Base-by-base conservation (phyloP, 2,329 filamentous ascomycete genomes). In the Colletotrichum neosansevieriae region DNA sequence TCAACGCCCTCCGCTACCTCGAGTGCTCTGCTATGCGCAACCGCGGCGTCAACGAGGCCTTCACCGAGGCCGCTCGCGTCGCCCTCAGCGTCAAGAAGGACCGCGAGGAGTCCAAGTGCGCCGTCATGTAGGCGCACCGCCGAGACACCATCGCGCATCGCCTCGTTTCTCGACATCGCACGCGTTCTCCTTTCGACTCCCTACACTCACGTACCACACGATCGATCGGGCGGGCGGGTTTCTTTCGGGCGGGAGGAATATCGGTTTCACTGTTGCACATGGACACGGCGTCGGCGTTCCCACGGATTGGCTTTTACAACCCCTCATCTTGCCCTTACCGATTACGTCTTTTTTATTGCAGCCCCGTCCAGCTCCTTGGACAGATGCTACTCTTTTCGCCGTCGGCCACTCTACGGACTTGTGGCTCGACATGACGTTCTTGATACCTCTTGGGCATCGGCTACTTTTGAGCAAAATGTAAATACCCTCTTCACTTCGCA, bases 1-100 rank as follows among this genome's bases (percentile, higher is more conserved):
- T 98, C 81, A 92, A 94, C 74, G 96, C 96, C 6, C 86, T 97
- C 77, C 90, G 97, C 77, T 99, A 99, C 79, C 88, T 99, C 63
- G 96, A 99, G 85, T 99, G 96, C 85, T 98, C 96, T 42, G 96
- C 96, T 65, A 98, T 98, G 90, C 92, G 94, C 82, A 99, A 99
- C 81, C 89, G 96, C 58, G 96, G 96, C 70, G 97, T 99, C 76
- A 98, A 98, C 81, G 96, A 99, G 81, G 96, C 96, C 49, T 99
- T 99, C 77, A 98, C 96, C 45, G 96, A 99, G 84, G 96, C 96
- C 45, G 95, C 96, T 24, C 92, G 97, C 75, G 96, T 99, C 40
- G 96, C 96, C 13, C 85, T 99, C 63, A 89, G 88, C 73, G 89
- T 91, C 65, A 90, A 87, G 81, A 87, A 89, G 74, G 88, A 88